These are phyloP conservation scores for Elsinoe batatas DNA, from an alignment of 2,329 filamentous ascomycete species.

Conservation along the genomic window DNA sequence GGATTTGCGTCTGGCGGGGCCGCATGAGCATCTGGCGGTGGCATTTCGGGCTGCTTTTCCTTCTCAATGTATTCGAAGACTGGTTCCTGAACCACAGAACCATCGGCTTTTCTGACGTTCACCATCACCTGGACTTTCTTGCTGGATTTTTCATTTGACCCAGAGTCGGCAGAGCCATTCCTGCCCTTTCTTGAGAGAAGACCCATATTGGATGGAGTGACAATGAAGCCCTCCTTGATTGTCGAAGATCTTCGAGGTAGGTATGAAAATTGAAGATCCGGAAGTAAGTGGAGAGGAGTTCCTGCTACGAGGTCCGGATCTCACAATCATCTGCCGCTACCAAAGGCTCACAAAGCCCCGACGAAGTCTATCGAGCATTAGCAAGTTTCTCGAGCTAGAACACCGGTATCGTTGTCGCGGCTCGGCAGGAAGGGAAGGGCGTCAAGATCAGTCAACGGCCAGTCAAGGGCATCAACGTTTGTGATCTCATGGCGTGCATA, in stretches of 20 bases:
- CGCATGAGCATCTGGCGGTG: neutral
- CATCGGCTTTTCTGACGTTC: constrained; percentile 8
- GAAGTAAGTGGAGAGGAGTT: neutral
- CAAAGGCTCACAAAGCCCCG: neutral
- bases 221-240: neutral
- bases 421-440: neutral
- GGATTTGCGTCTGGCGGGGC: constrained; percentile 2
- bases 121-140: constrained; percentile 6
- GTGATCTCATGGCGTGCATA: neutral
- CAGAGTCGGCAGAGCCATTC: constrained; percentile 8
- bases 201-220: constrained; percentile 2
- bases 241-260: neutral
- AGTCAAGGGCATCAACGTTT: neutral
- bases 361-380: neutral
- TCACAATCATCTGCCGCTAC: neutral
- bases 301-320: neutral
- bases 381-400: neutral
- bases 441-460: neutral
- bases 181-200: constrained; percentile 4
- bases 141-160: neutral
- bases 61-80: constrained; percentile 1
- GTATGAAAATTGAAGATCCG: neutral
- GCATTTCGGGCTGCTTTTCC: neutral
- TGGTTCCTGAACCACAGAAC: constrained; percentile 2
- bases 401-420: neutral